Base-by-base conservation (phyloP, 163 green algal genomes). In the Scenedesmus sp. region DNA sequence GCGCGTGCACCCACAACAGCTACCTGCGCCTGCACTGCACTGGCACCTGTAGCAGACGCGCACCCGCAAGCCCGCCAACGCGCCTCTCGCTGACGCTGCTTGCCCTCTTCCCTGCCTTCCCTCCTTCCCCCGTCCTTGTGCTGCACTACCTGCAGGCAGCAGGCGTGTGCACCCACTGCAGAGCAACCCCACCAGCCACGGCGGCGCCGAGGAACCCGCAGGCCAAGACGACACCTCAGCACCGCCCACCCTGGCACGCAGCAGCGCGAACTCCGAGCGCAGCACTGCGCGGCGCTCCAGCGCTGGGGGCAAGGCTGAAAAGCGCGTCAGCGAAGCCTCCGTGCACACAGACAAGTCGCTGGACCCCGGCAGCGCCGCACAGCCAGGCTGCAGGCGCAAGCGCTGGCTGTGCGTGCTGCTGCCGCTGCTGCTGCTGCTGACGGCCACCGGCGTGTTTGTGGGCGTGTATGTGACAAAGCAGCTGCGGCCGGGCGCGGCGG, bases 381-480 rank as follows among this genome's bases (percentile, higher is more conserved):
- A 76, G 61, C 1, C 30, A 16, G 26, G 4, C 20, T n/a, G 12
- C 46, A 51, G 18, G n/a, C 61, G 30, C 46, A 86, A 46, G 46
- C 59, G 81, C 44, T 59, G 46, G 13, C 46, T 86, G 49, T 72
- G 44, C 46, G 30, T 86, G 24, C 46, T 37, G 22, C 46, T 86
- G 20, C 81, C 81, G 37, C 44, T 86, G 46, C 46, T 86, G 46
- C 30, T 86, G 44, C 33, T 86, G 33, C 46, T 86, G 81, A 24
- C 42, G 16, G 81, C 42, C 0, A 59, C 44, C 61, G 49, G 46
- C 42, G 81, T 86, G 30, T 37, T 86, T 73, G 49, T 56, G 3
- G 81, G 81, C 0, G 20, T 86, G 10, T 86, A 73, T 35, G 81
- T 56, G 4, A 86, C 46, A 3, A 86, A 86, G 81, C 81, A 72